phyloP scores from a whole-genome alignment of 2,329 filamentous ascomycete species.

The Epichloe scottii region DNA sequence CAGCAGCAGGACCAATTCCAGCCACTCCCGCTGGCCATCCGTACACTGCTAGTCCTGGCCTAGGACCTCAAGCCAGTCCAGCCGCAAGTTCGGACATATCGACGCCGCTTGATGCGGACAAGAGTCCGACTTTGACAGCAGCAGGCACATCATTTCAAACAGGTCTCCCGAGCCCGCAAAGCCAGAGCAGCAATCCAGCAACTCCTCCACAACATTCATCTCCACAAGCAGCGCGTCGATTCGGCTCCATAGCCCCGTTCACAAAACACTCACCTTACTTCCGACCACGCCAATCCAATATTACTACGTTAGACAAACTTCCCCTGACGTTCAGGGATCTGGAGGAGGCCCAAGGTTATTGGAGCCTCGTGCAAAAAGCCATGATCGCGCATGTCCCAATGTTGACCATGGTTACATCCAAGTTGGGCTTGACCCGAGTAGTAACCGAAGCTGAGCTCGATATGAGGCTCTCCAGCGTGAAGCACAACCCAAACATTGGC shows the following conservation, averaged over 20 bases:
- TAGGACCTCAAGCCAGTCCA: background rate
- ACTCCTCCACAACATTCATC: conserved; percentile 10
- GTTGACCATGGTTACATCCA: conserved; percentile 18
- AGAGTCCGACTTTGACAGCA: conserved; percentile 3
- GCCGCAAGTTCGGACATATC: background rate
- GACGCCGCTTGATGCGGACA: conserved; percentile 8
- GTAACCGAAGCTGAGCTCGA: conserved; percentile 16
- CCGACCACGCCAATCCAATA: conserved; percentile 17
- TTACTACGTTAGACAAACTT: conserved; percentile 21
- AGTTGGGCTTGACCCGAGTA: conserved; percentile 18
- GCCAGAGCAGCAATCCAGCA: conserved; percentile 17
- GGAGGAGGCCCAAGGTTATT: conserved; percentile 26
- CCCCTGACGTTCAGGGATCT: conserved; percentile 19
- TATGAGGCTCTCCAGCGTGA: conserved; percentile 18
- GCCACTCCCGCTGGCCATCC: background rate
- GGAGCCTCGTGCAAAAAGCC: conserved; percentile 24
- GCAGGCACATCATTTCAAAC: conserved; percentile 6
- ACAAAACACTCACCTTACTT: conserved; percentile 26
- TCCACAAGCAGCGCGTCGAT: conserved; percentile 10
- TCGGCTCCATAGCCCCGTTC: conserved; percentile 23
- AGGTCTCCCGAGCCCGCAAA: conserved; percentile 22
- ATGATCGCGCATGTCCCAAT: conserved; percentile 25
- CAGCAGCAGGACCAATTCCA: background rate
- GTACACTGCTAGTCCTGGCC: background rate
- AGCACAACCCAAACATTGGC: conserved; percentile 16